A percentile compares a stretch with the other conserved stretches of the same genome.
These are phyloP conservation scores for Ophiostoma perfectum DNA, from an alignment of 2,329 filamentous ascomycete species.

Conservation along the genomic window DNA sequence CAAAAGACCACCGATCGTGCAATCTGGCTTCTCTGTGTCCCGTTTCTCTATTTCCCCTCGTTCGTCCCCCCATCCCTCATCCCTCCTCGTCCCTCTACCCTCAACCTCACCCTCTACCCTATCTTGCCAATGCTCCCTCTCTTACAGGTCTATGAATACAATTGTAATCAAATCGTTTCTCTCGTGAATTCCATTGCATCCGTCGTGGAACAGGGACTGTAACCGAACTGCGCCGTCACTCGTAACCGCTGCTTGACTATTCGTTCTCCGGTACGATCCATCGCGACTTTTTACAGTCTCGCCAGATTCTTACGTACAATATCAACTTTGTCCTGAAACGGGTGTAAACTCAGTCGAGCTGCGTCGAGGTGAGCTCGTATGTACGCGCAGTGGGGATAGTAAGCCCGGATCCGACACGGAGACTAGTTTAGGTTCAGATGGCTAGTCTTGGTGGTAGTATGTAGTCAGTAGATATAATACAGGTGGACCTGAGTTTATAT, in stretches of 20 bases:
- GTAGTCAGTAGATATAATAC: neutral
- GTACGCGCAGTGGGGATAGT: neutral
- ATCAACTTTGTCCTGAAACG: neutral
- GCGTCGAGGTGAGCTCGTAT: neutral
- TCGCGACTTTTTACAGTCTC: neutral
- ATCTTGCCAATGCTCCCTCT: neutral
- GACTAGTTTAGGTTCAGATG: too few species aligned
- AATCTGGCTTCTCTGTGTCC: neutral
- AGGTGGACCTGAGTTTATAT: neutral
- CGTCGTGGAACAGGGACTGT: neutral
- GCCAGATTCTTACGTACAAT: slow-evolving; percentile 2
- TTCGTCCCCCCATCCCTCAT: neutral
- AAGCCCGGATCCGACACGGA: neutral
- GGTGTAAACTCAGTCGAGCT: neutral
- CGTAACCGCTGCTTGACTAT: slow-evolving; percentile 1
- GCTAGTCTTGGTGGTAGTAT: too few species aligned
- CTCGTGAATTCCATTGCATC: neutral
- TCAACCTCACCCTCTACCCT: neutral
- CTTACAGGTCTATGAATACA: slow-evolving; percentile 8
- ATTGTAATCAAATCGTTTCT: neutral
- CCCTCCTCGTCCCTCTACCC: neutral
- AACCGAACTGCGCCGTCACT: neutral
- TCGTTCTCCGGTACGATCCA: neutral
- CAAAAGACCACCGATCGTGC: too few species aligned
- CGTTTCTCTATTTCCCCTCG: neutral